phyloP scores from a whole-genome alignment of 108 stramenopile species.

The Chaetoceros tenuissimus region DNA sequence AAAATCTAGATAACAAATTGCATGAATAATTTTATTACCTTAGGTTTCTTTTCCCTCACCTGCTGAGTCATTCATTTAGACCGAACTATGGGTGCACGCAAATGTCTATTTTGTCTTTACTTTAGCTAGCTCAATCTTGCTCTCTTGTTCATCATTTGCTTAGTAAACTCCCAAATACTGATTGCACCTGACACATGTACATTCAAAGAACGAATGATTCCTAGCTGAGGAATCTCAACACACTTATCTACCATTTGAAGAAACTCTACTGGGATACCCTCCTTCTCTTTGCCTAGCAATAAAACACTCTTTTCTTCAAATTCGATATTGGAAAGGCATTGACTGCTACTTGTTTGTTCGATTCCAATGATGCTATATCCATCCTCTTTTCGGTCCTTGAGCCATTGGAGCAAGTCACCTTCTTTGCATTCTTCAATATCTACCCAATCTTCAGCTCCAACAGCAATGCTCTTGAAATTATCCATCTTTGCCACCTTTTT shows the following conservation, averaged over 20 bases:
- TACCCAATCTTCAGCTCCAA: slow-evolving; percentile 84
- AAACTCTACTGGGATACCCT: slow-evolving; percentile 86
- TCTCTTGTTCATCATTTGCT: slow-evolving; percentile 44
- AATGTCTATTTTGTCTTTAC: too few relatives aligned
- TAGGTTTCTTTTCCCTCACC: too few relatives aligned
- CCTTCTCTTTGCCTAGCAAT: slow-evolving; percentile 90
- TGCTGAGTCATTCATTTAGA: too few relatives aligned
- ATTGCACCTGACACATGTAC: slow-evolving; percentile 94
- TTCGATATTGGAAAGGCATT: slow-evolving; percentile 37
- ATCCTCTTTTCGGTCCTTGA: slow-evolving; percentile 42
- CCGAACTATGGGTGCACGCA: too few relatives aligned
- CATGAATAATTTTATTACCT: too few relatives aligned
- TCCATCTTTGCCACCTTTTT: slow-evolving; percentile 60
- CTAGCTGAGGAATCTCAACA: slow-evolving; percentile 94
- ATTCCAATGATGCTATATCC: slow-evolving; percentile 85
- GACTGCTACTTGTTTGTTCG: slow-evolving; percentile 81
- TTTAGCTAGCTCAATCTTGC: too few relatives aligned
- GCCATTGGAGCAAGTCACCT: slow-evolving; percentile 59
- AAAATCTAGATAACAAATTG: too few relatives aligned
- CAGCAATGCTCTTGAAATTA: slow-evolving; percentile 79
- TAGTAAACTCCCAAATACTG: slow-evolving; percentile 87
- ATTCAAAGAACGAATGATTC: slow-evolving; percentile 90
- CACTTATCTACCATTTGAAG: slow-evolving; percentile 87
- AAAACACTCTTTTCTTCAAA: slow-evolving; percentile 72
- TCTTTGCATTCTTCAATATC: slow-evolving; percentile 82